phyloP scores from a whole-genome alignment of 2,329 filamentous ascomycete genomes.

The Rhynchosporium agropyri region DNA sequence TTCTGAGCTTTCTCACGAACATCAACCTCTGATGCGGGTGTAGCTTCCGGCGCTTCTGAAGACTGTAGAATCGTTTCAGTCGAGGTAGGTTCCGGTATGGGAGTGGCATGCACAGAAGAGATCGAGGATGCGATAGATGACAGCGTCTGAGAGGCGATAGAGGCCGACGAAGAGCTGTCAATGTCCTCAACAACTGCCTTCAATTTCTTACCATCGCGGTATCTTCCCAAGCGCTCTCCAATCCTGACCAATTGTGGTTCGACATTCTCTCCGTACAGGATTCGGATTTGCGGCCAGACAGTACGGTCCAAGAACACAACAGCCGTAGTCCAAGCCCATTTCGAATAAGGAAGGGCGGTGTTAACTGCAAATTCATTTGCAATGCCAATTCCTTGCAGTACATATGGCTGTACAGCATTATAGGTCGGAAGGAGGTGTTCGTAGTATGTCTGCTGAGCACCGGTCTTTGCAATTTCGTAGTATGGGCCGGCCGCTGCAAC shows the following conservation, averaged over 20 bases:
- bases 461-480: conserved; percentile 65
- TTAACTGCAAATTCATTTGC: conserved; percentile 68
- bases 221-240: conserved; percentile 81
- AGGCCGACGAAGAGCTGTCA: conserved; percentile 45
- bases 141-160: conserved; percentile 37
- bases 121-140: conserved; percentile 38
- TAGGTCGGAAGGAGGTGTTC: conserved; percentile 77
- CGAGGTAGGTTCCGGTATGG: conserved; percentile 20
- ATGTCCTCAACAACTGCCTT: conserved; percentile 59
- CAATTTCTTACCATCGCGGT: conserved; percentile 63
- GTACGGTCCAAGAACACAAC: conserved; percentile 73
- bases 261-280: conserved; percentile 87
- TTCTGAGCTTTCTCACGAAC: conserved; percentile 61
- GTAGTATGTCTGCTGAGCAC: conserved; percentile 69
- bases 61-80: conserved; percentile 30
- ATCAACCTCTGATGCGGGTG: conserved; percentile 50
- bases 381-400: conserved; percentile 66
- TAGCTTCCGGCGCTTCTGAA: conserved; percentile 38
- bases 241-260: conserved; percentile 95
- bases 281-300: conserved; percentile 78
- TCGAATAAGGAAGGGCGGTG: conserved; percentile 71
- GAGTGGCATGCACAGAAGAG: conserved; percentile 33
- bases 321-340: conserved; percentile 70
- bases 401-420: conserved; percentile 72
- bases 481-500: conserved; percentile 67